Base-by-base conservation (phyloP, 495 filamentous ascomycete genomes). In the Hypoxylon crocopeplum region DNA sequence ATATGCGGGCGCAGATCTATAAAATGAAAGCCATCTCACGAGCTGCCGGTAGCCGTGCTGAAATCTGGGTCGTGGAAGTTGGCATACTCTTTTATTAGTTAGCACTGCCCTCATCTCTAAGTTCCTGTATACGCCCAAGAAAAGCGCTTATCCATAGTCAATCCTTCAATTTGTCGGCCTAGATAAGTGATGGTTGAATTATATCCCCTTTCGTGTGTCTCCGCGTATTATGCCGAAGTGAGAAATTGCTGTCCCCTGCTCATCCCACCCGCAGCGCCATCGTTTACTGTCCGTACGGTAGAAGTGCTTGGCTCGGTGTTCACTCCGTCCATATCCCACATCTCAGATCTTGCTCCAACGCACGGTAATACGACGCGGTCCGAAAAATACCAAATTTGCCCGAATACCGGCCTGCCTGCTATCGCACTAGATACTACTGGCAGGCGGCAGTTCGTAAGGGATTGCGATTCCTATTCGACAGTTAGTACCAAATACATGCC, bases 241-340 rank as follows among this genome's bases (percentile, higher is more conserved):
- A 45, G 50, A 33, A n/a, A 13, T 7, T 25, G 10, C 20, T 12
- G 19, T 1, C 30, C 21, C 39, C 50, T 45, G 40, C 32, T 22
- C 10, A 37, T 25, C 7, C 30, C 32, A 38, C 25, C 5, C 21
- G 16, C 19, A 21, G 25, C 11, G 7, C 15, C 27, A 8, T 27
- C 38, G 8, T 15, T 22, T 27, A 44, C n/a, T 44, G 38, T 44
- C 25, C 6, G 19, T 29, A 51, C 39, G 15, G 47, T 50, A 42
- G 11, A 27, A n/a, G 3, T 24, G n/a, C 38, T 51, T 45, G 55
- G 47, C 38, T 45, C 15, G 47, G 46, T 7, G 36, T 34, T 7
- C 10, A 20, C 25, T 53, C 39, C 38, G 29, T 25, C 24, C 13
- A 11, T 32, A n/a, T n/a, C n/a, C n/a, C n/a, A n/a, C 10, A 16